Conservation (phyloP, 2,329 filamentous ascomycete genomes). For the Diaporthe longicolla region DNA sequence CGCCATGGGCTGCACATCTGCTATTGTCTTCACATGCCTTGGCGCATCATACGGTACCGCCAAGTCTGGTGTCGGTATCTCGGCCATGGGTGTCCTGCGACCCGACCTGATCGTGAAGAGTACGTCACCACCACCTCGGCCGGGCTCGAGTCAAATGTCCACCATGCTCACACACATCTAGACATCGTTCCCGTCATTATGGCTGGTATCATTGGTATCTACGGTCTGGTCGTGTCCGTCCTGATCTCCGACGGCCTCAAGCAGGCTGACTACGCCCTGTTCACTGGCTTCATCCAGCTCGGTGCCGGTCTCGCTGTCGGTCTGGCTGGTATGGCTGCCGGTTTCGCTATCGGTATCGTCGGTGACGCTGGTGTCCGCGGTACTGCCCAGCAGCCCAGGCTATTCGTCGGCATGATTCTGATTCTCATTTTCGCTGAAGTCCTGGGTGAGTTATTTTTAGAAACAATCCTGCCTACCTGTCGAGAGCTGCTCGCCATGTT, state of each 20-base stretch:
- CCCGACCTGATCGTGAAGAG: slow-evolving; percentile 99
- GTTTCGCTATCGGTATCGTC: slow-evolving; percentile 89
- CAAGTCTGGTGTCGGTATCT: slow-evolving; percentile 99
- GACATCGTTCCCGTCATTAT: slow-evolving; percentile 99
- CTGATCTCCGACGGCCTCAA: slow-evolving; percentile 85
- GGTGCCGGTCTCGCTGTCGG: slow-evolving; percentile 87
- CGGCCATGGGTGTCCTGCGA: slow-evolving; percentile 96
- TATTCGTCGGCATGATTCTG: slow-evolving; percentile 98
- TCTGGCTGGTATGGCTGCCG: slow-evolving; percentile 85
- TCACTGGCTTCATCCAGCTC: slow-evolving; percentile 88
- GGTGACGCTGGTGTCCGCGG: slow-evolving; percentile 91
- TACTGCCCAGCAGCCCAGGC: slow-evolving; percentile 85
- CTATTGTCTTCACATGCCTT: slow-evolving; percentile 67
- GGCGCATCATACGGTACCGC: slow-evolving; percentile 76
- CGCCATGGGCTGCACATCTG: slow-evolving; percentile 90
- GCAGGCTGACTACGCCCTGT: slow-evolving; percentile 78
- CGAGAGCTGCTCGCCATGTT: not conserved
- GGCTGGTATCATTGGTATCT: slow-evolving; percentile 99
- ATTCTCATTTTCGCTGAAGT: slow-evolving; percentile 99
- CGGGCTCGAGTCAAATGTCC: slow-evolving; percentile 40
- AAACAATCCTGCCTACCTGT: not conserved
- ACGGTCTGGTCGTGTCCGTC: slow-evolving; percentile 90
- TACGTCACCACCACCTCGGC: slow-evolving; percentile 63
- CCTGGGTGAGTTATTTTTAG: slow-evolving; percentile 74
- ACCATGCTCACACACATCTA: slow-evolving; percentile 55